A percentile compares a stretch with the other conserved stretches of the same genome.
Evolutionary conservation across 2,329 filamentous ascomycete genomes (phyloP).

Genomic region (Colletotrichum chrysophilum): DNA sequence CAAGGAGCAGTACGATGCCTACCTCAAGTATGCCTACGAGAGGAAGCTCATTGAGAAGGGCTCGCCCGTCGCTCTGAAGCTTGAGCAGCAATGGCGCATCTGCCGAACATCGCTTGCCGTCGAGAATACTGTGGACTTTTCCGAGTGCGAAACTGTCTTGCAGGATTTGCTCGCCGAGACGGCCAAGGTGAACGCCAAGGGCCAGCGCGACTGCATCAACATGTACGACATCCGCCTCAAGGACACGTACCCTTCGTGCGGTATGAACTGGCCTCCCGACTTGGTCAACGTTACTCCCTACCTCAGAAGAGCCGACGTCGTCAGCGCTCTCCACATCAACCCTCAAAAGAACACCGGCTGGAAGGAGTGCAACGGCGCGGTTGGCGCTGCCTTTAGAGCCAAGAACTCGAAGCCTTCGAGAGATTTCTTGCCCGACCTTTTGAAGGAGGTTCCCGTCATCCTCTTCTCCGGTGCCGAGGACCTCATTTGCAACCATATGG

Average conservation of each 20-base stretch:
- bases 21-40: slow-evolving; percentile 81
- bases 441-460: slow-evolving; percentile 78
- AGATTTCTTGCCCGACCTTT: slow-evolving; percentile 76
- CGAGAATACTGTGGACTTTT: slow-evolving; percentile 66
- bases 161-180: slow-evolving; percentile 74
- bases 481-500: slow-evolving; percentile 95
- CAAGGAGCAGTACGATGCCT: slow-evolving; percentile 85
- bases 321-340: slow-evolving; percentile 81
- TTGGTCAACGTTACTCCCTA: slow-evolving; percentile 80
- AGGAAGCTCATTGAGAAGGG: slow-evolving; percentile 74
- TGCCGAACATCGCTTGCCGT: slow-evolving; percentile 69
- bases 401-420: slow-evolving; percentile 75
- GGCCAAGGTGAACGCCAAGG: slow-evolving; percentile 50
- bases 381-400: slow-evolving; percentile 74
- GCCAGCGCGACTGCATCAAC: slow-evolving; percentile 74
- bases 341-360: slow-evolving; percentile 84
- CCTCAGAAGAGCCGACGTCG: slow-evolving; percentile 81
- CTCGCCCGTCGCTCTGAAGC: slow-evolving; percentile 64
- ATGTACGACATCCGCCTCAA: slow-evolving; percentile 95
- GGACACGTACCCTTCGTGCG: slow-evolving; percentile 83
- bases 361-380: slow-evolving; percentile 86
- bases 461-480: slow-evolving; percentile 95
- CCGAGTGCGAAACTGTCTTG: slow-evolving; percentile 78
- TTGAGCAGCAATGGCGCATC: slow-evolving; percentile 72
- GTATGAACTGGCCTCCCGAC: slow-evolving; percentile 98